Evolutionary conservation across 169 alveolate species (phyloP), one percentile per base, ranked within the genome.

Genomic region (Cystoisospora suis): DNA sequence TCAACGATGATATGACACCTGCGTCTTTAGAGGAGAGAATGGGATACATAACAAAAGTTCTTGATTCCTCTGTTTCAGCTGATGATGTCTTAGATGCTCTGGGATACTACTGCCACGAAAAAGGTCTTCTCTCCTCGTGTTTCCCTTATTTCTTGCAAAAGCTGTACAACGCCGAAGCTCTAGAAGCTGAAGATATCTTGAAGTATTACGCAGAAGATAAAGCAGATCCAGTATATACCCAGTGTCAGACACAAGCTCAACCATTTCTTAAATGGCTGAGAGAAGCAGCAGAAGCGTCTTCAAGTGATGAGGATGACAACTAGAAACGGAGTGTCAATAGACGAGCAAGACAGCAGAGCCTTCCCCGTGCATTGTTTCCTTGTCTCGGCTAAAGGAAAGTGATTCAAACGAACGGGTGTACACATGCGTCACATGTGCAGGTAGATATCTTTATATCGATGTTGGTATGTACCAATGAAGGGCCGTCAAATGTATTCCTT

Each of bases 101-200:
- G 4, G 88, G 72, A 6, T 75, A 75, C 75, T 89, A 40, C 46
- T 75, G 89, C 46, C 34, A 75, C 47, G 89, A 89, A 46, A 56
- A 77, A 38, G 72, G 47, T 3, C 45, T 4, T 9, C 36, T 72
- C 6, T 38, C 61, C 0, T 9, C 93, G 34, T 29, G 58, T 56
- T 89, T 29, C 58, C 93, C 93, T 36, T 89, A 89, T 69, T 34
- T 83, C 40, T 45, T 89, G 56, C 88, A 89, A 81, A 65, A 59
- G 45, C 77, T 89, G 81, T 89, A 89, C 89, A 81, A 89, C 86
- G 93, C 88, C 7, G 88, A 80, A n/a, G 81, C 72, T 17, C 69
- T 89, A 1, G 93, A 89, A 42, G 83, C 93, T 9, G 93, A 89
- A 17, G 93, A 89, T 59, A 89, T 89, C 42, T 65, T 89, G 44